A percentile compares a stretch with the other conserved stretches of the same genome.
phyloP scores from a whole-genome alignment of 371 early-diverging fungal species.

The Rhizopus delemar region DNA sequence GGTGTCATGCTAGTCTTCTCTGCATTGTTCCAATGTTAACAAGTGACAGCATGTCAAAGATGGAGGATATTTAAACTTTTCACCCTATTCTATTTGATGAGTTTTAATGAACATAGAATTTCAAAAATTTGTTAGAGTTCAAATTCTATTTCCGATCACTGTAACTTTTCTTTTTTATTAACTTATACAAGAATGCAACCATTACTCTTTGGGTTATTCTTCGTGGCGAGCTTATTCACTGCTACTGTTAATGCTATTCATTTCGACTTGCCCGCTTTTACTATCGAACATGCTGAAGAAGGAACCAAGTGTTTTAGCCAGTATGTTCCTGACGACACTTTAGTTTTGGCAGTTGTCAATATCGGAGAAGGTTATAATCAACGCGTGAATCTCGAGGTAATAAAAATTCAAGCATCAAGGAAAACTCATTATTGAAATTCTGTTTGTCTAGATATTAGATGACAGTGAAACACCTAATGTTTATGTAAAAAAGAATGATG shows the following conservation, averaged over 20 bases:
- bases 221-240: slow-evolving; percentile 22
- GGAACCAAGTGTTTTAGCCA: slow-evolving; percentile 71
- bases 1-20: too few species aligned
- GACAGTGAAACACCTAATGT: slow-evolving; percentile 62
- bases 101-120: too few species aligned
- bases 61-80: too few species aligned
- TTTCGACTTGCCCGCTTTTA: slow-evolving; percentile 69
- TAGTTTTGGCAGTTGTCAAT: slow-evolving; percentile 74
- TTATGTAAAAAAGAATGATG: slow-evolving; percentile 58
- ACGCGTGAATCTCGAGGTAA: slow-evolving; percentile 69
- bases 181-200: slow-evolving; percentile 19
- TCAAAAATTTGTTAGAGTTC: too few species aligned
- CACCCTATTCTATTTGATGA: too few species aligned
- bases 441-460: slow-evolving; percentile 57
- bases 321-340: slow-evolving; percentile 69
- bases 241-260: slow-evolving; percentile 59
- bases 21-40: too few species aligned
- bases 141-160: too few species aligned
- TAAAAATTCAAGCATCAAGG: not conserved
- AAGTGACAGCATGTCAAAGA: too few species aligned
- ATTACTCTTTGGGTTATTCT: slow-evolving; percentile 22
- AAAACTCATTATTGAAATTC: too few species aligned
- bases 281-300: slow-evolving; percentile 35
- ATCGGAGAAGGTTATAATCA: slow-evolving; percentile 69
- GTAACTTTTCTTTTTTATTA: too few species aligned